A percentile compares a stretch with the other conserved stretches of the same genome.
These are phyloP conservation scores for Podospora conica DNA, from an alignment of 495 filamentous ascomycete genomes.

Conservation along the genomic window DNA sequence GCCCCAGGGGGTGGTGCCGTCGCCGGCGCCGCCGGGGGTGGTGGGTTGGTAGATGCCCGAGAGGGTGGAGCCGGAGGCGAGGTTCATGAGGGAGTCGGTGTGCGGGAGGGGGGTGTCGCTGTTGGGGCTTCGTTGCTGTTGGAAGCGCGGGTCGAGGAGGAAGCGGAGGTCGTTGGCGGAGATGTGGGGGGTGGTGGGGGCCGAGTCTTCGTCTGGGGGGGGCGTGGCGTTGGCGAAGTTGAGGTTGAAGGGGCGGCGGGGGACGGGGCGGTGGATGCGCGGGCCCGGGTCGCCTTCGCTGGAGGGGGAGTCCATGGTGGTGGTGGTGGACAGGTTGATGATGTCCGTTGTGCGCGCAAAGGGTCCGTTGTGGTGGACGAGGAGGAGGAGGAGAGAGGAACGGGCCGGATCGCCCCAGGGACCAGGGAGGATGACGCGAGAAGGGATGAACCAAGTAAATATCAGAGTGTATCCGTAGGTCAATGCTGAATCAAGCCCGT, in stretches of 20 bases:
- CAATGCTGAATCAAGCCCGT: neutral
- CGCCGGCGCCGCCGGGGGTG: slow-evolving; percentile 19
- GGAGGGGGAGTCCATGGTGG: neutral
- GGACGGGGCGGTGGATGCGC: slow-evolving; percentile 47
- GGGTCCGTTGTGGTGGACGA: neutral
- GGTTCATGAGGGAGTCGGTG: slow-evolving; percentile 73
- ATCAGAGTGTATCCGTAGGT: neutral
- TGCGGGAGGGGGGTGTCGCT: slow-evolving; percentile 44
- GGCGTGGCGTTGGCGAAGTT: slow-evolving; percentile 47
- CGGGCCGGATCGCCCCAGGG: neutral
- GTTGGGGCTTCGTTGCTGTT: slow-evolving; percentile 16
- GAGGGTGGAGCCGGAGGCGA: slow-evolving; percentile 83
- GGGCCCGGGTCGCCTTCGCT: slow-evolving; percentile 13
- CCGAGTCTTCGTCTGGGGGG: slow-evolving; percentile 43
- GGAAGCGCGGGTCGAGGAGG: slow-evolving; percentile 31
- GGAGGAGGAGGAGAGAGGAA: neutral
- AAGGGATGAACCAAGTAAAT: neutral
- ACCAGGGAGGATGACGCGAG: neutral
- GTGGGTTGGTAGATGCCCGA: slow-evolving; percentile 79
- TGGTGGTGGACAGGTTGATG: neutral
- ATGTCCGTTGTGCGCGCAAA: neutral
- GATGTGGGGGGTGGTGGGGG: slow-evolving; percentile 21
- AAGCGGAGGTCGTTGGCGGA: slow-evolving; percentile 32
- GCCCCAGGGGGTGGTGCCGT: slow-evolving; percentile 55
- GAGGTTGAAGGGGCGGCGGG: slow-evolving; percentile 68